phyloP scores from a whole-genome alignment of 2,329 filamentous ascomycete species.

The Penicillium sp. region DNA sequence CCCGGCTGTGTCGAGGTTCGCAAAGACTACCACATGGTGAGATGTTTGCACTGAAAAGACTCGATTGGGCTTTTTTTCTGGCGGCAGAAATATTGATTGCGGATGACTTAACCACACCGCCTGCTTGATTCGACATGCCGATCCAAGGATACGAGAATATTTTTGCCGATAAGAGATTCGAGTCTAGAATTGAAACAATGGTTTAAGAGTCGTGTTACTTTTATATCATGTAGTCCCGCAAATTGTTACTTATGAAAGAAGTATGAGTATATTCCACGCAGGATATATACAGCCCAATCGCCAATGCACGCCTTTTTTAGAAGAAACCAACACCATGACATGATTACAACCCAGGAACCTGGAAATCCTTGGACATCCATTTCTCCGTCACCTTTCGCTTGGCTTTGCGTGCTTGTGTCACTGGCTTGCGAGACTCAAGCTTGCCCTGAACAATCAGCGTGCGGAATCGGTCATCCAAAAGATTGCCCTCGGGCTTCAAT shows the following conservation, averaged over 20 bases:
- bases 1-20: constrained; percentile 14
- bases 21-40: constrained; percentile 21
- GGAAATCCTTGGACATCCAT: constrained; percentile 96
- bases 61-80: constrained; percentile 10
- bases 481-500: constrained; percentile 90
- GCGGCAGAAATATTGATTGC: constrained; percentile 9
- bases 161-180: neutral
- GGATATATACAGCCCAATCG: constrained; percentile 16
- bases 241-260: constrained; percentile 1
- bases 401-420: constrained; percentile 74
- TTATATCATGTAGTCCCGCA: no score
- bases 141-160: neutral
- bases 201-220: no score
- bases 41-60: constrained; percentile 5
- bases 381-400: constrained; percentile 84
- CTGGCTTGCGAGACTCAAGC: constrained; percentile 72
- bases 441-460: constrained; percentile 84
- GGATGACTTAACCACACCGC: neutral
- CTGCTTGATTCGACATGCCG: neutral
- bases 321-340: constrained; percentile 18
- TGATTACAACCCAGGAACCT: constrained; percentile 40
- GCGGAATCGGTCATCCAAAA: constrained; percentile 85
- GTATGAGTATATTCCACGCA: constrained; percentile 10
- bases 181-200: neutral
- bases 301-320: constrained; percentile 22